phyloP scores from a whole-genome alignment of 1,284 basidiomycete species.

The Apiotrichum montevideense region DNA sequence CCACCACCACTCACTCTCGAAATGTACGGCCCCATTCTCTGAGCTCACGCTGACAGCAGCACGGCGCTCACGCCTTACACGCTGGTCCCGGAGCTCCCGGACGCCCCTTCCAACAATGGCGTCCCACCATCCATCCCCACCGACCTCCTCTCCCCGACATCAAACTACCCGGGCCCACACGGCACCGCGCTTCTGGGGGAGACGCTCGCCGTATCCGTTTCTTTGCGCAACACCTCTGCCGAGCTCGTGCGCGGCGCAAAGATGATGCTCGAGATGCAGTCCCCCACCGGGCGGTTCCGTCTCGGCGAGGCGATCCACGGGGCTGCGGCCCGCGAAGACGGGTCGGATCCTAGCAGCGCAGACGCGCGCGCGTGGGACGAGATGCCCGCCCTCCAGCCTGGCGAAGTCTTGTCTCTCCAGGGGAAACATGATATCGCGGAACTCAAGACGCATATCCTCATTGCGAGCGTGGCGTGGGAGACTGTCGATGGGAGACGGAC shows the following conservation, averaged over 20 bases:
- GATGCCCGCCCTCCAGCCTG: slow-evolving; percentile 20
- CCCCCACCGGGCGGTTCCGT: slow-evolving; percentile 26
- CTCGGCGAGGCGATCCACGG: slow-evolving; percentile 40
- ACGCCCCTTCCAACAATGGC: background rate
- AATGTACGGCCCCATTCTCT: slow-evolving; percentile 16
- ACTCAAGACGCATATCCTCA: slow-evolving; percentile 38
- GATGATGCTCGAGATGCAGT: slow-evolving; percentile 44
- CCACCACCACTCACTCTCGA: slow-evolving; percentile 24
- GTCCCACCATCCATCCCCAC: slow-evolving; percentile 11
- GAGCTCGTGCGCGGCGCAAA: slow-evolving; percentile 29
- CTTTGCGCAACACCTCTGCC: slow-evolving; percentile 26
- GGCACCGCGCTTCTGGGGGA: slow-evolving; percentile 35
- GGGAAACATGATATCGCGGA: slow-evolving; percentile 40
- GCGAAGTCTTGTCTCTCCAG: slow-evolving; percentile 25
- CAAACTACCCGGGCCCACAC: slow-evolving; percentile 35
- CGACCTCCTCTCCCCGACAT: slow-evolving; percentile 32
- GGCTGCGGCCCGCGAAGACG: background rate
- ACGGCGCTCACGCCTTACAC: background rate
- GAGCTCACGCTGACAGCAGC: background rate
- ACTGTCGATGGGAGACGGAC: slow-evolving; percentile 61
- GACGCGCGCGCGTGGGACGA: slow-evolving; percentile 14
- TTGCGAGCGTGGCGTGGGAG: slow-evolving; percentile 41
- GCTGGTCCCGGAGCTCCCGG: slow-evolving; percentile 19
- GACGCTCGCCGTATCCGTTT: slow-evolving; percentile 21
- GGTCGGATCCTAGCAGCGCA: slow-evolving; percentile 9